Evolutionary conservation across 106 monocot genomes (phyloP).

Genomic region (Dendrobium nobile): DNA sequence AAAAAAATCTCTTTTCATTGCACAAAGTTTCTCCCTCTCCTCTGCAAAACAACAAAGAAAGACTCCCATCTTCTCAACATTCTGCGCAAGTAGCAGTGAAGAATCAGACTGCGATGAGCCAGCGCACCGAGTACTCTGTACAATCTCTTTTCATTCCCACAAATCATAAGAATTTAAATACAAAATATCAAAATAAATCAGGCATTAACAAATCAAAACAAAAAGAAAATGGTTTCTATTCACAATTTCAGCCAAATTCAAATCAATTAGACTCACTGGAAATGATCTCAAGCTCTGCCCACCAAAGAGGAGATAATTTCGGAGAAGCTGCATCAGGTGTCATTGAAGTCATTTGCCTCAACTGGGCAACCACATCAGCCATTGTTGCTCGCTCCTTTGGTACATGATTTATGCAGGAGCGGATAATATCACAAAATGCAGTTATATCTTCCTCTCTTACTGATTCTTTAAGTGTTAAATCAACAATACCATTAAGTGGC

Average conservation of each 20-base stretch:
- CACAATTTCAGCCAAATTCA: background rate
- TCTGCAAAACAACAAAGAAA: background rate
- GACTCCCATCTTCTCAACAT: background rate
- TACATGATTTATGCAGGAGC: slow-evolving; percentile 36
- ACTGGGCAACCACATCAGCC: slow-evolving; percentile 25
- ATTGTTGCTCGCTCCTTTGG: slow-evolving; percentile 40
- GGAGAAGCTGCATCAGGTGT: slow-evolving; percentile 51
- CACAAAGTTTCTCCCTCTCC: background rate
- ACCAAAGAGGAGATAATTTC: slow-evolving; percentile 70
- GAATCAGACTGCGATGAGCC: slow-evolving; percentile 1
- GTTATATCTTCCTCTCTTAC: slow-evolving; percentile 31
- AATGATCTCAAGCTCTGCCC: slow-evolving; percentile 89
- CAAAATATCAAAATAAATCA: background rate
- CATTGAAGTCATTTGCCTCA: slow-evolving; percentile 46
- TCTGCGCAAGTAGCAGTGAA: background rate
- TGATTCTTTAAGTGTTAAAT: slow-evolving; percentile 29
- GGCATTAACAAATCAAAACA: slow-evolving; percentile 3
- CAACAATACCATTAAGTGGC: slow-evolving; percentile 50
- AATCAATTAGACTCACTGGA: slow-evolving; percentile 18
- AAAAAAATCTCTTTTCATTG: background rate
- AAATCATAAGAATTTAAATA: background rate
- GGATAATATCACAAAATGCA: slow-evolving; percentile 38
- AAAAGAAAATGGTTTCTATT: slow-evolving; percentile 9
- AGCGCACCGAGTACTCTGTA: background rate
- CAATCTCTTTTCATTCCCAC: slow-evolving; percentile 3